phyloP scores from a whole-genome alignment of 108 stramenopile genomes.

The Schizochytrium sp. region DNA sequence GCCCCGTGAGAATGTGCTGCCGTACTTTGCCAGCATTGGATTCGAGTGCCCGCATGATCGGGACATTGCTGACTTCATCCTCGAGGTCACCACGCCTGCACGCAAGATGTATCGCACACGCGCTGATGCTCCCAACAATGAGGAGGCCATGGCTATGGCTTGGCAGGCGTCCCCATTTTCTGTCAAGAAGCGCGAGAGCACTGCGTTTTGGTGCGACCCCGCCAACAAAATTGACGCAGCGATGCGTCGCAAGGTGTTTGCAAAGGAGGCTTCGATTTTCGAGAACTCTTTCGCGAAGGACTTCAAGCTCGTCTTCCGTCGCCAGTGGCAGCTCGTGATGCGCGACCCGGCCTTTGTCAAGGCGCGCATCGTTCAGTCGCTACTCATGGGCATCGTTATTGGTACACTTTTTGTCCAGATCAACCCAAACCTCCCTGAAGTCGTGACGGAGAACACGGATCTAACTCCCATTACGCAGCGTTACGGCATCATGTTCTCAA shows the following conservation, averaged over 20 bases:
- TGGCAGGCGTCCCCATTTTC: not conserved
- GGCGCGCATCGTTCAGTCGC: not conserved
- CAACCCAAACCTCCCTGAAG: not conserved
- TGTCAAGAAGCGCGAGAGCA: not conserved
- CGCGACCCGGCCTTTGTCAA: not conserved
- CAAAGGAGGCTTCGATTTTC: constrained; percentile 37
- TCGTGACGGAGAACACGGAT: not conserved
- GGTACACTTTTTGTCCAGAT: not conserved
- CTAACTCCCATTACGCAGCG: not conserved
- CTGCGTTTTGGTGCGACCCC: not conserved
- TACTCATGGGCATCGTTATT: not conserved
- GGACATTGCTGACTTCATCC: constrained; percentile 66
- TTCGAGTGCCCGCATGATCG: constrained; percentile 59
- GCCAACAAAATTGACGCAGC: not conserved
- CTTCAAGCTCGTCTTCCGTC: not conserved
- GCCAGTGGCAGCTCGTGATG: not conserved
- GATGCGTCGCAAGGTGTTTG: not conserved
- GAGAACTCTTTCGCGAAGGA: not conserved
- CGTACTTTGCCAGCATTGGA: constrained; percentile 55
- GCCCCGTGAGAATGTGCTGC: constrained; percentile 54
- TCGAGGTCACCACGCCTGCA: constrained; percentile 24
- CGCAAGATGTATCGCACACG: not conserved
- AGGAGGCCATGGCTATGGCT: not conserved
- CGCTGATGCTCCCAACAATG: not conserved
- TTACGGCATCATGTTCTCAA: not conserved